Percentiles rank a stretch among this genome's conserved stretches.
Evolutionary conservation across 2,329 filamentous ascomycete genomes (phyloP).

Genomic region (Grosmannia clavigera): DNA sequence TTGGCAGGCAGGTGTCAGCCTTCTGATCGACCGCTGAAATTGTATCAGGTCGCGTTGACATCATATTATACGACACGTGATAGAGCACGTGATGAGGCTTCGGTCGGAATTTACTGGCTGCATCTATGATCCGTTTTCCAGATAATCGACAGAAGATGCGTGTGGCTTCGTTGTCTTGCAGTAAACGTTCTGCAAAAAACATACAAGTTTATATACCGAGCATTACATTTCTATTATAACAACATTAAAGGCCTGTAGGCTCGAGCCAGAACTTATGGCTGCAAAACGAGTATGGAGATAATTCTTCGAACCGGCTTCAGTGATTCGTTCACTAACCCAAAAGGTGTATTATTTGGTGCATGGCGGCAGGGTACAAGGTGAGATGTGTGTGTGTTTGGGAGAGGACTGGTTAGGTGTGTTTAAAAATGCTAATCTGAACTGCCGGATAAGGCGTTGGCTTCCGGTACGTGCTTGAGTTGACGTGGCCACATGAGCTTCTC

Average conservation of each 20-base stretch:
- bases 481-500: background rate
- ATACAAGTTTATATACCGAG: background rate
- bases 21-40: background rate
- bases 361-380: conserved; percentile 56
- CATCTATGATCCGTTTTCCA: background rate
- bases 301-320: too few relatives aligned
- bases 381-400: background rate
- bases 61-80: background rate
- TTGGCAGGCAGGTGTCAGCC: background rate
- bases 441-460: conserved; percentile 38
- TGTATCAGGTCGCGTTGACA: background rate
- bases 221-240: background rate
- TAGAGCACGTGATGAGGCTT: background rate
- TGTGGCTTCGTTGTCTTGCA: too few relatives aligned
- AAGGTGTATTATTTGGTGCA: conserved; percentile 54
- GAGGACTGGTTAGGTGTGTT: background rate
- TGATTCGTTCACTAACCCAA: background rate
- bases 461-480: conserved; percentile 24
- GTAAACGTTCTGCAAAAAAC: too few relatives aligned
- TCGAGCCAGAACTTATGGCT: conserved; percentile 4
- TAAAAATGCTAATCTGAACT: background rate
- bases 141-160: too few relatives aligned
- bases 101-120: background rate
- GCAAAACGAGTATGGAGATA: conserved; percentile 11
- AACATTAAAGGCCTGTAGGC: background rate